A percentile compares a stretch with the other conserved stretches of the same genome.
phyloP scores from a whole-genome alignment of 495 filamentous ascomycete species.

The Glarea lozoyensis region DNA sequence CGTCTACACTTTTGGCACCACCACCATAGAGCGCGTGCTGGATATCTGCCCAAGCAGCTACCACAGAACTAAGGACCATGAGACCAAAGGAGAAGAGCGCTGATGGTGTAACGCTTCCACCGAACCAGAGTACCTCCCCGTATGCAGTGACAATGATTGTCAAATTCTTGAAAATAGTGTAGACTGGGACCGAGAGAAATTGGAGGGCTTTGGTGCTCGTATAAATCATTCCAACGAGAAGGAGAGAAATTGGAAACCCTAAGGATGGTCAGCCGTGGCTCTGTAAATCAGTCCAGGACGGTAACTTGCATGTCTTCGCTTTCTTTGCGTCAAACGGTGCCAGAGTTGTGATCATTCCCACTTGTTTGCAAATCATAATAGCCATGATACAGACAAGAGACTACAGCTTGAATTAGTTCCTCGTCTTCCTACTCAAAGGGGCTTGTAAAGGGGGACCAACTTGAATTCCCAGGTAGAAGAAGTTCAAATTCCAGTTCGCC shows the following conservation, averaged over 20 bases:
- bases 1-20: slow-evolving; percentile 37
- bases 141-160: slow-evolving; percentile 99
- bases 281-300: background rate
- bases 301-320: slow-evolving; percentile 74
- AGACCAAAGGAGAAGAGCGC: slow-evolving; percentile 92
- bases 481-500: slow-evolving; percentile 87
- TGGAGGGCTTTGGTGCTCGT: slow-evolving; percentile 94
- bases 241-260: slow-evolving; percentile 97
- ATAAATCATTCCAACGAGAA: slow-evolving; percentile 99
- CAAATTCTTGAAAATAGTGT: slow-evolving; percentile 99
- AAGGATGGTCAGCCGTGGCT: slow-evolving; percentile 20
- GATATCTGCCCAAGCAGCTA: slow-evolving; percentile 98
- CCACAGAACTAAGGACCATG: slow-evolving; percentile 91
- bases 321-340: slow-evolving; percentile 81
- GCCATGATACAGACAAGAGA: slow-evolving; percentile 84
- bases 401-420: slow-evolving; percentile 33
- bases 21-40: slow-evolving; percentile 68
- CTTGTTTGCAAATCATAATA: slow-evolving; percentile 75
- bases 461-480: slow-evolving; percentile 88
- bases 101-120: slow-evolving; percentile 80
- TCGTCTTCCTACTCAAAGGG: background rate
- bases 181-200: slow-evolving; percentile 94
- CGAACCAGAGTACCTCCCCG: slow-evolving; percentile 98
- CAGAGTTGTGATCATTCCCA: slow-evolving; percentile 79
- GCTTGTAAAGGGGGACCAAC: slow-evolving; percentile 39